Evolutionary conservation across 176 grass and related monocot species (phyloP).

Genomic region (Cenchrus purpureus): DNA sequence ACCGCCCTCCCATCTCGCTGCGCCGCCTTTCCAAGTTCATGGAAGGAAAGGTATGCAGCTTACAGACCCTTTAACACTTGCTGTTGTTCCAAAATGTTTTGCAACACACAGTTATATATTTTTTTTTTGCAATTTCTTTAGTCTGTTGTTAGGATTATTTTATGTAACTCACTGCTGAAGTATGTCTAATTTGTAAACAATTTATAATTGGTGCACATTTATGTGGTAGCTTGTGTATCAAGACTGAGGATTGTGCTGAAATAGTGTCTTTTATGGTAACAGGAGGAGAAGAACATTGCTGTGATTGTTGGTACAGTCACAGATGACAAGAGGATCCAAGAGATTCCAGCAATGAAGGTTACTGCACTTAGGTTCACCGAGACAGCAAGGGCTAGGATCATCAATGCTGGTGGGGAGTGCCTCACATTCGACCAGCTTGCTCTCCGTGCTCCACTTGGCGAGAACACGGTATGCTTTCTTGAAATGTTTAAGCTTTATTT

Average conservation of each 20-base stretch:
- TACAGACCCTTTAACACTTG: not conserved
- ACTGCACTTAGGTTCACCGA: constrained; percentile 81
- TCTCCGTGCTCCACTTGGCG: constrained; percentile 68
- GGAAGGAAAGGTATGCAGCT: constrained; percentile 55
- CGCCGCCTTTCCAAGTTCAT: constrained; percentile 71
- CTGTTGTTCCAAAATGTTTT: not conserved
- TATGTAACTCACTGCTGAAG: not conserved
- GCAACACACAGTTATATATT: not conserved
- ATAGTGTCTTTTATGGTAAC: not conserved
- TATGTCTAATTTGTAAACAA: no score
- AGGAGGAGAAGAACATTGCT: constrained; percentile 70
- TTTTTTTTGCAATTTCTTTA: not conserved
- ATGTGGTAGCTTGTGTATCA: no score
- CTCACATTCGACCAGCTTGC: constrained; percentile 93
- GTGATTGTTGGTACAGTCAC: constrained; percentile 88
- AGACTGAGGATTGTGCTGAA: not conserved
- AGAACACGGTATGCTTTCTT: constrained; percentile 69
- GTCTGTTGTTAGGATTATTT: not conserved
- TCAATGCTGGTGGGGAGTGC: constrained; percentile 91
- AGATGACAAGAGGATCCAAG: constrained; percentile 83
- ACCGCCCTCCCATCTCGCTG: constrained; percentile 76
- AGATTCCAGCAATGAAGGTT: constrained; percentile 83
- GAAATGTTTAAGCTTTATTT: not conserved
- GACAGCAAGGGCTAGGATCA: constrained; percentile 79
- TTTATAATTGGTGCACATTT: no score